Conservation (phyloP, 2,329 filamentous ascomycete genomes). For the Davidsoniella virescens region DNA sequence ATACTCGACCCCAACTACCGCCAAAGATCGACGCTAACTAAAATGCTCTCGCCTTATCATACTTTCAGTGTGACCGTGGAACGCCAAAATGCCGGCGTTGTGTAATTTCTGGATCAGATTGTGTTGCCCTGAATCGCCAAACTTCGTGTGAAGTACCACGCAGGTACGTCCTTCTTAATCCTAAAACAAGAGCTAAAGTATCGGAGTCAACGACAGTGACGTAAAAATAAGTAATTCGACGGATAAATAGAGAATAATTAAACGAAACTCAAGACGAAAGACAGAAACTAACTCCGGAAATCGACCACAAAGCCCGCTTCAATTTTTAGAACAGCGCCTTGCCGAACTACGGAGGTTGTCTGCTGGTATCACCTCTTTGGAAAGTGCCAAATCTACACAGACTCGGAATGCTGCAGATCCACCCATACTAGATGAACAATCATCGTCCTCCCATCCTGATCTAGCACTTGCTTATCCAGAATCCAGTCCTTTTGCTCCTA, state of each 20-base stretch:
- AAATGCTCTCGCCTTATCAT: neutral
- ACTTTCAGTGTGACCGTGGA: constrained; percentile 12
- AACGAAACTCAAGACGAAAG: too few relatives aligned
- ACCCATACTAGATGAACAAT: too few relatives aligned
- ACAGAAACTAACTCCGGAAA: too few relatives aligned
- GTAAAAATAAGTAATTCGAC: too few relatives aligned
- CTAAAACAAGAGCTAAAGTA: too few relatives aligned
- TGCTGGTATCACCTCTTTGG: neutral
- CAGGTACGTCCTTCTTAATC: constrained; percentile 6
- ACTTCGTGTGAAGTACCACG: constrained; percentile 13
- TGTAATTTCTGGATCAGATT: constrained; percentile 11
- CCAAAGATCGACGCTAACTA: neutral
- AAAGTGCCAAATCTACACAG: too few relatives aligned
- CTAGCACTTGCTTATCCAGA: too few relatives aligned
- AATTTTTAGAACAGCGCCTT: constrained; percentile 1
- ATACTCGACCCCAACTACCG: neutral
- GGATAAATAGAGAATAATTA: too few relatives aligned
- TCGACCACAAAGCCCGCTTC: neutral
- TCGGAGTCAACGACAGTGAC: too few relatives aligned
- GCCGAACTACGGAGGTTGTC: neutral
- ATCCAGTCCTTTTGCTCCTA: too few relatives aligned
- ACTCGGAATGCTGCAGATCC: too few relatives aligned
- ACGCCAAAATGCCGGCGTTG: constrained; percentile 14
- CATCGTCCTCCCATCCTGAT: too few relatives aligned
- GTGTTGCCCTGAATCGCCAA: constrained; percentile 13